Percentiles rank a stretch among this genome's conserved stretches.
phyloP scores from a whole-genome alignment of 208 protist genomes.

The Leishmania lainsoni region DNA sequence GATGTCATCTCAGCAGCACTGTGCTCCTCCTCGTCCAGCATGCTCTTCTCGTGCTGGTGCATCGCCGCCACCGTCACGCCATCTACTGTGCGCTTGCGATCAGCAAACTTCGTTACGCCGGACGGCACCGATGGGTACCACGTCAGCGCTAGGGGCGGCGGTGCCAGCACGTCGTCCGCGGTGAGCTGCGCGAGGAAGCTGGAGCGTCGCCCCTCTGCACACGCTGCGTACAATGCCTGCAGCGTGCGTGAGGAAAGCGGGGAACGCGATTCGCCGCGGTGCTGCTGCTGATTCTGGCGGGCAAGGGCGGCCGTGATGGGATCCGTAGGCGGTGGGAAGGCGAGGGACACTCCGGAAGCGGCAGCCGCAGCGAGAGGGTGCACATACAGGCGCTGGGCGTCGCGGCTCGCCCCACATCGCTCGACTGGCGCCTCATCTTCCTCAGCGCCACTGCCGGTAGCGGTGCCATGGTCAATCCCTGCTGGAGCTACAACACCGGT shows the following conservation, averaged over 20 bases:
- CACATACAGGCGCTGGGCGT: constrained; percentile 9
- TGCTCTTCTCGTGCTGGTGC: constrained; percentile 7
- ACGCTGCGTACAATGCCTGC: constrained; percentile 27
- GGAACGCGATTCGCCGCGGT: constrained; percentile 32
- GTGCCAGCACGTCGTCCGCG: constrained; percentile 38
- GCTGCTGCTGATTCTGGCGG: constrained; percentile 33
- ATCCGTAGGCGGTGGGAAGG: neutral
- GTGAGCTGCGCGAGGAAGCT: constrained; percentile 33
- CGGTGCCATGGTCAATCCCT: neutral
- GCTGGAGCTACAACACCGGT: neutral
- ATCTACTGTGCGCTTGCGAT: constrained; percentile 24
- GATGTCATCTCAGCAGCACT: neutral
- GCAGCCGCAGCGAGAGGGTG: constrained; percentile 6
- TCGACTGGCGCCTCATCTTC: constrained; percentile 4
- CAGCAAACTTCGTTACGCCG: constrained; percentile 10
- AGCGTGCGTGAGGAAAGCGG: constrained; percentile 44
- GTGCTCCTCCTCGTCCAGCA: constrained; percentile 17
- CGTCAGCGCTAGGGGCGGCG: constrained; percentile 40
- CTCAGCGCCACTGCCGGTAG: constrained; percentile 3
- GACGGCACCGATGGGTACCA: constrained; percentile 35
- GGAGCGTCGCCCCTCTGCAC: constrained; percentile 13
- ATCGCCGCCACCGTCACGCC: neutral
- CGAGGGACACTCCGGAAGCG: neutral
- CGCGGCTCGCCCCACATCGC: neutral
- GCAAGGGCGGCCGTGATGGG: constrained; percentile 38